These are phyloP conservation scores for Tulasnella sp. DNA, from an alignment of 768 basidiomycete genomes.

Conservation along the genomic window DNA sequence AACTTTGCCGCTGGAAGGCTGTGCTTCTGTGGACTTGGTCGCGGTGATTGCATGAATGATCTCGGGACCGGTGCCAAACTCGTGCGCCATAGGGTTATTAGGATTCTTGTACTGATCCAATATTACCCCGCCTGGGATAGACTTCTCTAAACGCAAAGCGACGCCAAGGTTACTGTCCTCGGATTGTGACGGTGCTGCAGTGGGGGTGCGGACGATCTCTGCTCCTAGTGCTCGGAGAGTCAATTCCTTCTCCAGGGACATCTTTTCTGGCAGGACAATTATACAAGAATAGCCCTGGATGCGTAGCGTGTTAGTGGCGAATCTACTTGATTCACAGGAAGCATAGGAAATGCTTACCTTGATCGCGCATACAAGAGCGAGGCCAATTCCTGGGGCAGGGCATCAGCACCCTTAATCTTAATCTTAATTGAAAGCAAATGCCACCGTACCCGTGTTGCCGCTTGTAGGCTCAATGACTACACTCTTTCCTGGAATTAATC, in stretches of 20 bases:
- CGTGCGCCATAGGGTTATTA: constrained; percentile 87
- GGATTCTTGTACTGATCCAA: constrained; percentile 67
- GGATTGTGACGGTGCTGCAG: constrained; percentile 78
- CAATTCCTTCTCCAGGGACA: constrained; percentile 95
- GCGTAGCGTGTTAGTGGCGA: too few species aligned
- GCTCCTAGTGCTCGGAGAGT: constrained; percentile 86
- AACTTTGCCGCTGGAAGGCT: constrained; percentile 61
- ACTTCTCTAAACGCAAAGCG: constrained; percentile 60
- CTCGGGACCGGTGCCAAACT: constrained; percentile 82
- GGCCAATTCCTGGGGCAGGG: constrained; percentile 62
- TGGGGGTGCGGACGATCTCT: constrained; percentile 89
- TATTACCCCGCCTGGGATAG: constrained; percentile 79
- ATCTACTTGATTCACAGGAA: too few species aligned
- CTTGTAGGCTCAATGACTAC: constrained; percentile 93
- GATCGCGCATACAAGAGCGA: constrained; percentile 87
- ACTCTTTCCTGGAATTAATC: constrained; percentile 74
- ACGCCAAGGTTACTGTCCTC: constrained; percentile 89
- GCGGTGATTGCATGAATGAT: constrained; percentile 69
- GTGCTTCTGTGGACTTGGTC: constrained; percentile 47
- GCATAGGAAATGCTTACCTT: constrained; percentile 76
- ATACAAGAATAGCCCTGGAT: constrained; percentile 77
- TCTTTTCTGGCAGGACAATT: constrained; percentile 88
- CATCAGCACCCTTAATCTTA: too few species aligned
- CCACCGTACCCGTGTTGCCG: constrained; percentile 72
- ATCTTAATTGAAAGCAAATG: too few species aligned